Conservation (phyloP, 257 asterid species). For the Handroanthus guayacan region DNA sequence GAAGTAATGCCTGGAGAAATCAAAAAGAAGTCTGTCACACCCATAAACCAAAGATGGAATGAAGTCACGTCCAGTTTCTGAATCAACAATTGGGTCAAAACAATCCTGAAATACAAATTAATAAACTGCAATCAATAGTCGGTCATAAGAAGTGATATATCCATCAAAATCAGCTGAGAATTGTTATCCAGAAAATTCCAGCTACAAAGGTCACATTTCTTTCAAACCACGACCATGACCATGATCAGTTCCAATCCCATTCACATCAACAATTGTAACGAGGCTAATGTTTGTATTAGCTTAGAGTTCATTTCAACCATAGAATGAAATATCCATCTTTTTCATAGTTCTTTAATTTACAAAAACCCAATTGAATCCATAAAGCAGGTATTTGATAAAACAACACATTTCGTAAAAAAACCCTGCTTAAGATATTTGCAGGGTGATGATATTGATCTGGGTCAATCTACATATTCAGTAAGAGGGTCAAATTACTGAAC, state of each 20-base stretch:
- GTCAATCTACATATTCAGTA: constrained; percentile 9
- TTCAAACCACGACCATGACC: constrained; percentile 11
- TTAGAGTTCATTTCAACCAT: constrained; percentile 28
- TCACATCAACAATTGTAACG: constrained; percentile 6
- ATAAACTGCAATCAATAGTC: constrained; percentile 15
- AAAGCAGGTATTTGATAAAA: constrained; percentile 7
- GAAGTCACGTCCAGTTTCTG: constrained; percentile 95
- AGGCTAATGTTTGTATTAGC: not conserved
- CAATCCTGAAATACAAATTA: constrained; percentile 70
- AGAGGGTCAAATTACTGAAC: not conserved
- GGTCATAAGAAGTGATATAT: constrained; percentile 4
- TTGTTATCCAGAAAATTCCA: not conserved
- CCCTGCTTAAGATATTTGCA: constrained; percentile 24
- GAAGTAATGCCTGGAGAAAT: constrained; percentile 5
- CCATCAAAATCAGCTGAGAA: constrained; percentile 13
- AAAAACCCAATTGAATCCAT: constrained; percentile 5
- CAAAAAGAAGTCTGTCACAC: constrained; percentile 50
- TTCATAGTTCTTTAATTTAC: constrained; percentile 17
- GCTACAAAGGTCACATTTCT: constrained; percentile 7
- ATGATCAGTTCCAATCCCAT: constrained; percentile 14
- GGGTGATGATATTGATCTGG: constrained; percentile 5
- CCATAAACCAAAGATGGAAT: constrained; percentile 98
- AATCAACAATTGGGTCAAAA: constrained; percentile 93
- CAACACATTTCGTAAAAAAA: not conserved
- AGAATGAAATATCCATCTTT: constrained; percentile 10